These are phyloP conservation scores for Deuterostichococcus epilithicus DNA, from an alignment of 139 green algal species.

Conservation along the genomic window DNA sequence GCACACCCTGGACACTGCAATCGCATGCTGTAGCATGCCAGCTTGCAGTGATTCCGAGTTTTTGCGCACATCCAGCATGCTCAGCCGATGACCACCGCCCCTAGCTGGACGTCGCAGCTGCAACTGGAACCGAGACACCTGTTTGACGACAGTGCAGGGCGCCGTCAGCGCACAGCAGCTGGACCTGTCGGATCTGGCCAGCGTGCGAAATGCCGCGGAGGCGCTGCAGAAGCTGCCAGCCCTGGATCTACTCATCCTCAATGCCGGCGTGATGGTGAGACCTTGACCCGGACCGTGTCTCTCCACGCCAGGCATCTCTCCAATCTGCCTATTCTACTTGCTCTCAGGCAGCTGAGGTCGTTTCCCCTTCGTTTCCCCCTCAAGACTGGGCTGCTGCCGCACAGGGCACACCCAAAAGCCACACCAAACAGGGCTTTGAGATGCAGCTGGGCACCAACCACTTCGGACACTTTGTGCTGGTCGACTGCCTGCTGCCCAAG, in stretches of 20 bases:
- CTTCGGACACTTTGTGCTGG: constrained; percentile 40
- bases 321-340: too few relatives aligned
- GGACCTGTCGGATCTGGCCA: constrained; percentile 50
- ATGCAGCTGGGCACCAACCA: constrained; percentile 43
- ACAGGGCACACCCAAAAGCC: constrained; percentile 18
- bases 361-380: too few relatives aligned
- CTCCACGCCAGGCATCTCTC: too few relatives aligned
- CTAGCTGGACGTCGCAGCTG: not conserved
- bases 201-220: constrained; percentile 41
- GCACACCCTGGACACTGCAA: not conserved
- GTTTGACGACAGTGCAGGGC: constrained; percentile 7
- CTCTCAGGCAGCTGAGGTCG: too few relatives aligned
- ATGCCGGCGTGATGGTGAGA: constrained; percentile 73
- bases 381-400: too few relatives aligned
- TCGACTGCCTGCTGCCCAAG: constrained; percentile 20
- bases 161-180: constrained; percentile 25
- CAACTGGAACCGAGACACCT: not conserved
- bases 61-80: not conserved
- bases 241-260: constrained; percentile 55
- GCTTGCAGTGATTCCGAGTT: not conserved
- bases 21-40: not conserved
- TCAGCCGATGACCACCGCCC: not conserved
- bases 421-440: constrained; percentile 47
- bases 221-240: constrained; percentile 22
- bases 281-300: too few relatives aligned